These are phyloP conservation scores for Trichocomaceae sp. DNA, from an alignment of 2,329 filamentous ascomycete genomes.

Conservation along the genomic window DNA sequence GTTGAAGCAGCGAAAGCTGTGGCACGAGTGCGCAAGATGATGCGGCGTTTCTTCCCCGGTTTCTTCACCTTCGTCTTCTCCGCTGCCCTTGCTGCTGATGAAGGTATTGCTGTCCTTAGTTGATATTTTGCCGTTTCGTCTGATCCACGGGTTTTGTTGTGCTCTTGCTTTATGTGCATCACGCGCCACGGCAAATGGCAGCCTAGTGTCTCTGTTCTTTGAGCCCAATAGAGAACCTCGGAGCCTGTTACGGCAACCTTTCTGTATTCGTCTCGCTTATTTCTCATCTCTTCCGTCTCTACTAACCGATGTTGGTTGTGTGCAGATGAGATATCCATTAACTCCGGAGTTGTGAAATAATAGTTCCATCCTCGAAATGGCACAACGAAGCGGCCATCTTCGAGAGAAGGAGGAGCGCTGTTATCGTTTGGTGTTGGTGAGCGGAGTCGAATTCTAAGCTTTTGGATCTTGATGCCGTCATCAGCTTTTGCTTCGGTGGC, in stretches of 20 bases:
- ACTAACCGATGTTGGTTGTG: slow-evolving; percentile 8
- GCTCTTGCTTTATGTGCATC: slow-evolving; percentile 27
- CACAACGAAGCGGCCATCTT: slow-evolving; percentile 33
- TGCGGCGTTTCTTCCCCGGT: slow-evolving; percentile 38
- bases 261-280: slow-evolving; percentile 27
- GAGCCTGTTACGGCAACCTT: slow-evolving; percentile 32
- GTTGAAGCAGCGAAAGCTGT: slow-evolving; percentile 12
- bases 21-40: slow-evolving; percentile 33
- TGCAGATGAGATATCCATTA: slow-evolving; percentile 16
- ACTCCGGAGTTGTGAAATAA: slow-evolving; percentile 33
- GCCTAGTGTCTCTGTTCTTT: slow-evolving; percentile 24
- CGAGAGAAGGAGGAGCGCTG: slow-evolving; percentile 6
- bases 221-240: slow-evolving; percentile 26
- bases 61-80: slow-evolving; percentile 27
- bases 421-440: slow-evolving; percentile 31
- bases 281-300: slow-evolving; percentile 5
- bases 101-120: not conserved
- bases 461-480: slow-evolving; percentile 23
- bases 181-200: slow-evolving; percentile 38
- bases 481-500: not conserved
- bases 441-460: slow-evolving; percentile 33
- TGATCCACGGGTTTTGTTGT: not conserved
- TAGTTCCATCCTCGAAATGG: slow-evolving; percentile 38
- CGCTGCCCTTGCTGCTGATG: not conserved
- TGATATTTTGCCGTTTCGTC: not conserved